Percentiles rank a stretch among this genome's conserved stretches.
These are phyloP conservation scores for Erucastrum elatum DNA, from an alignment of 345 rosid genomes.

Conservation along the genomic window DNA sequence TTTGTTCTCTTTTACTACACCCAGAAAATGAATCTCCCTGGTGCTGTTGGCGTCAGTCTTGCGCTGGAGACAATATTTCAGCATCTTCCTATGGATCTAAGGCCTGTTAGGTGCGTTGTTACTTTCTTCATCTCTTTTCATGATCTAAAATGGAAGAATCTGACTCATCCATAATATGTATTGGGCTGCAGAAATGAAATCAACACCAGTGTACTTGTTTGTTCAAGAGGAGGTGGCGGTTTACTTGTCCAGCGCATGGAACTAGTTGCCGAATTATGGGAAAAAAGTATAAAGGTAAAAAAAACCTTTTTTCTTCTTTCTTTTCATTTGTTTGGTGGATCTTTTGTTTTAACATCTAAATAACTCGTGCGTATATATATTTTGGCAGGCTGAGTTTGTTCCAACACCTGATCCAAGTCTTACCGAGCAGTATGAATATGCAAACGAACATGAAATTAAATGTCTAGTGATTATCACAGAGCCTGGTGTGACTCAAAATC, in stretches of 20 bases:
- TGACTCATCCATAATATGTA: constrained; percentile 9
- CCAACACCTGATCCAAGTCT: constrained; percentile 90
- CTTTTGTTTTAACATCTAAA: constrained; percentile 19
- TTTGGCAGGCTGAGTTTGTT: constrained; percentile 79
- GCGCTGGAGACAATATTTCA: constrained; percentile 84
- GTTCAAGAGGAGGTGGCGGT: constrained; percentile 99
- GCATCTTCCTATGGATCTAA: constrained; percentile 63
- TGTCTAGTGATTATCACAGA: constrained; percentile 86
- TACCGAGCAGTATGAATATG: constrained; percentile 95
- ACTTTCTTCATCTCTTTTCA: constrained; percentile 14
- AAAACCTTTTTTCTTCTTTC: neutral
- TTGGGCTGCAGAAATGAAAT: constrained; percentile 60
- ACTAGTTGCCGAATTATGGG: constrained; percentile 86
- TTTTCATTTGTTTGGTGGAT: neutral
- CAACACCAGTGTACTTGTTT: constrained; percentile 67
- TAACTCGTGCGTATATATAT: constrained; percentile 18
- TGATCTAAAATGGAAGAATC: constrained; percentile 14
- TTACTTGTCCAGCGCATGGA: constrained; percentile 90
- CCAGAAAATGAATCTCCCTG: constrained; percentile 80
- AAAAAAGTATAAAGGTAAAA: constrained; percentile 79
- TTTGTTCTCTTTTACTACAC: constrained; percentile 9
- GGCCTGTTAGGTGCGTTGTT: constrained; percentile 57
- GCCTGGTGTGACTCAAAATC: constrained; percentile 60
- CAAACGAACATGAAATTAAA: constrained; percentile 84
- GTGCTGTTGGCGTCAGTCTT: constrained; percentile 88